phyloP scores from a whole-genome alignment of 176 grass and related monocot genomes.

The Avena atlantica region DNA sequence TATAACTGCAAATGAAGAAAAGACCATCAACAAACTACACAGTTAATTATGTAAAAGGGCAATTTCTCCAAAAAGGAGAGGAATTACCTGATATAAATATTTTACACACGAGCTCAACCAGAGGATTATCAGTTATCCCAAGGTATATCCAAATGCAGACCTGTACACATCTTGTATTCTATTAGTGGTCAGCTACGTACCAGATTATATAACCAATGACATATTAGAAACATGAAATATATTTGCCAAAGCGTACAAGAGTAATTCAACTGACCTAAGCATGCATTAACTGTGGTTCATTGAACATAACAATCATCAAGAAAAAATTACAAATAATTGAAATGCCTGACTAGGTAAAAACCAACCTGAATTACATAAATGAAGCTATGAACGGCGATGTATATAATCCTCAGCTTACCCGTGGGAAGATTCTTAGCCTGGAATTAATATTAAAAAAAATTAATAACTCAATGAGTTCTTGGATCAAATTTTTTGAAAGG shows the following conservation, averaged over 20 bases:
- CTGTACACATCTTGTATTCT: constrained; percentile 39
- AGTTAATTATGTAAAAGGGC: constrained; percentile 20
- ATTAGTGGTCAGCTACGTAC: constrained; percentile 2
- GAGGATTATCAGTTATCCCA: constrained; percentile 59
- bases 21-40: constrained; percentile 12
- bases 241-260: background rate
- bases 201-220: background rate
- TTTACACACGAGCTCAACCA: constrained; percentile 64
- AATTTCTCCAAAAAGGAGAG: background rate
- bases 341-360: constrained; percentile 22
- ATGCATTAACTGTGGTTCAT: constrained; percentile 8
- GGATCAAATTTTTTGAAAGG: background rate
- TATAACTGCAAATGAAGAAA: constrained; percentile 61
- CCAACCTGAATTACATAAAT: constrained; percentile 88
- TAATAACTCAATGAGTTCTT: background rate
- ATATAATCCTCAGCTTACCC: constrained; percentile 69
- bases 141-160: constrained; percentile 88
- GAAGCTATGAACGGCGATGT: constrained; percentile 60
- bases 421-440: constrained; percentile 81
- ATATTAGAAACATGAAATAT: constrained; percentile 30
- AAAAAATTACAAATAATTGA: background rate
- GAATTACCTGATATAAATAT: constrained; percentile 79
- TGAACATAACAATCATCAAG: constrained; percentile 12
- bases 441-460: constrained; percentile 28
- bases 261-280: background rate